Evolutionary conservation across 2,329 filamentous ascomycete genomes (phyloP).

Genomic region (Allantophomopsis lycopodina): DNA sequence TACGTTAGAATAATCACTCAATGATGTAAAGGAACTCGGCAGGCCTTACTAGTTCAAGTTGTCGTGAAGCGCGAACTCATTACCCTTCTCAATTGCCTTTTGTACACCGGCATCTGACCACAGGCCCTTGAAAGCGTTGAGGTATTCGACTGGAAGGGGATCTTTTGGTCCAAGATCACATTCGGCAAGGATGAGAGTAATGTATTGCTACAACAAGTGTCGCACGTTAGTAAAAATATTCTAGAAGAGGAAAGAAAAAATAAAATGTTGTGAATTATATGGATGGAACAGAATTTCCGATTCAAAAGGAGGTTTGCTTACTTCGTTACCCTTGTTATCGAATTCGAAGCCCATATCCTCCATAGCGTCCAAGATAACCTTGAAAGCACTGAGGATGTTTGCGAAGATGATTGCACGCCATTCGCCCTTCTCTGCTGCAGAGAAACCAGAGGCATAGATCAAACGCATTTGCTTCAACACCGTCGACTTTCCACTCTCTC

Average conservation of each 20-base stretch:
- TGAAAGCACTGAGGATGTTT: slow-evolving; percentile 87
- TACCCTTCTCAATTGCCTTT: slow-evolving; percentile 79
- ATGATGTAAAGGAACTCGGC: background rate
- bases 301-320: slow-evolving; percentile 26
- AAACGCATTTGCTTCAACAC: slow-evolving; percentile 99
- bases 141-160: slow-evolving; percentile 62
- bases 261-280: background rate
- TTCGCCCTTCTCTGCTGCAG: slow-evolving; percentile 77
- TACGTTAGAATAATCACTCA: slow-evolving; percentile 1
- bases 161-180: slow-evolving; percentile 76
- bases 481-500: slow-evolving; percentile 91
- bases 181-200: slow-evolving; percentile 63
- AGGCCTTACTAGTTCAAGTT: slow-evolving; percentile 76
- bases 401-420: slow-evolving; percentile 93
- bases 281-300: slow-evolving; percentile 1
- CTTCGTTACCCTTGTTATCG: slow-evolving; percentile 66
- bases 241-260: slow-evolving; percentile 3
- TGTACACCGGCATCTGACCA: slow-evolving; percentile 80
- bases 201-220: slow-evolving; percentile 47
- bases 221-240: background rate
- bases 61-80: slow-evolving; percentile 93
- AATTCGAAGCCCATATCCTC: slow-evolving; percentile 69
- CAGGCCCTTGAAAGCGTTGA: slow-evolving; percentile 68
- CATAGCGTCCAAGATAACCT: slow-evolving; percentile 85
- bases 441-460: slow-evolving; percentile 84